Base-by-base conservation (phyloP, 495 filamentous ascomycete genomes). In the Aspergillus funiculosus region DNA sequence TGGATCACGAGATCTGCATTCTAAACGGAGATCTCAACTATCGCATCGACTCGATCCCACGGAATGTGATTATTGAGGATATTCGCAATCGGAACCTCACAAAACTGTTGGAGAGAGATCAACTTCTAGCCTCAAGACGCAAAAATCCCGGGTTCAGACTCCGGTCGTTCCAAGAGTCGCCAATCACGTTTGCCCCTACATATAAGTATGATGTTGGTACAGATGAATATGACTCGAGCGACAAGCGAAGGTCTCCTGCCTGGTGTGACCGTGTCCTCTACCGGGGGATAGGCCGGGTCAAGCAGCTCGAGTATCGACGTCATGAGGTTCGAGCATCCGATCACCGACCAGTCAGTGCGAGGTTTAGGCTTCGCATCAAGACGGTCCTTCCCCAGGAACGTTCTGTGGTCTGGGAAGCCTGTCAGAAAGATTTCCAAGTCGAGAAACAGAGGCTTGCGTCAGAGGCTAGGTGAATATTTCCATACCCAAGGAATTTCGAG, bases 161-260 rank as follows among this genome's bases (percentile, higher is more conserved):
- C 2, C 81, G 90, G 14, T 82, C 85, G 4, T 97, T 98, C 57
- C 79, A 81, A 13, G 92, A 98, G 65, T 71, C 78, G 9, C 82
- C 81, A 0, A 96, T 98, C 57, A 83, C 80, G 0, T 98, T 98
- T 59, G 82, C 86, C 11, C 92, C 92, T 6, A 98, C 92, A 2
- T 98, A 98, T 69, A 98, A 98, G 63, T 98, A 97, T 62, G 92
- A 98, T 56, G 87, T 96, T 1, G 90, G 89, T 9, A 92, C 87
- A 6, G 89, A 96, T 60, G 82, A 81, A 19, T 98, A 98, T 61
- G 92, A 98, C 58, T 82, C 85, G 2, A 89, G 83, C 48, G 92
- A 98, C 58, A 98, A 98, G 75, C 86, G 89, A 61, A 79, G 92
- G 3, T 81, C 87, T n/a, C 92, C 92, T 1, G 92, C 92, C 6